These are phyloP conservation scores for Suillus subalutaceus DNA, from an alignment of 768 basidiomycete species.

Conservation along the genomic window DNA sequence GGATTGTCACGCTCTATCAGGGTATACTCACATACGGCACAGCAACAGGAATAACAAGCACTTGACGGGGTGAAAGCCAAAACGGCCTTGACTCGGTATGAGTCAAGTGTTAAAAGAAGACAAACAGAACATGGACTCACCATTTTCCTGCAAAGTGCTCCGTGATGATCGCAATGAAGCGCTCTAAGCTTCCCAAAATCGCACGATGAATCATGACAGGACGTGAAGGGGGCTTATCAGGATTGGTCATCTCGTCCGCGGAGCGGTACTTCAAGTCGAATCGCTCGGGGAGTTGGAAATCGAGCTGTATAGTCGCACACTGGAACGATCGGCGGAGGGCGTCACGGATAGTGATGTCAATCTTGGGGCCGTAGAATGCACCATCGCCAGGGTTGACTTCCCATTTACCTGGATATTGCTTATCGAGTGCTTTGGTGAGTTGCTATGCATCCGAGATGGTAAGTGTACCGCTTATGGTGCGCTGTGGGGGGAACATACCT, in stretches of 20 bases:
- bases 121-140: slow-evolving; percentile 42
- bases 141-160: slow-evolving; percentile 99
- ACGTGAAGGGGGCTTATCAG: slow-evolving; percentile 59
- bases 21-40: slow-evolving; percentile 72
- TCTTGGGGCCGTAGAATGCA: slow-evolving; percentile 99
- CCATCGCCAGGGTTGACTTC: slow-evolving; percentile 94
- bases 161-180: slow-evolving; percentile 96
- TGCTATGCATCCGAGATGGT: slow-evolving; percentile 51
- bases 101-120: background rate
- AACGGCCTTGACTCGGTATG: slow-evolving; percentile 70
- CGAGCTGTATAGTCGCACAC: slow-evolving; percentile 98
- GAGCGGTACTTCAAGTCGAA: slow-evolving; percentile 94
- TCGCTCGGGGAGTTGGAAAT: slow-evolving; percentile 96
- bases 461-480: background rate
- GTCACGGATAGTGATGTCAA: slow-evolving; percentile 95
- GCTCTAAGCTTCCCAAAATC: slow-evolving; percentile 89
- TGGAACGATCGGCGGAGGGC: slow-evolving; percentile 94
- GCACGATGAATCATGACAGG: slow-evolving; percentile 99
- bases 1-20: slow-evolving; percentile 1
- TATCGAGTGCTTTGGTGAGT: slow-evolving; percentile 82
- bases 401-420: slow-evolving; percentile 88
- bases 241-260: slow-evolving; percentile 58
- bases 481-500: slow-evolving; percentile 44
- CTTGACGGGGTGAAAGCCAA: slow-evolving; percentile 97
- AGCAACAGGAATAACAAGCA: slow-evolving; percentile 92